These are phyloP conservation scores for Suhomyces xylopsoci DNA, from an alignment of 805 yeast genomes.

Conservation along the genomic window DNA sequence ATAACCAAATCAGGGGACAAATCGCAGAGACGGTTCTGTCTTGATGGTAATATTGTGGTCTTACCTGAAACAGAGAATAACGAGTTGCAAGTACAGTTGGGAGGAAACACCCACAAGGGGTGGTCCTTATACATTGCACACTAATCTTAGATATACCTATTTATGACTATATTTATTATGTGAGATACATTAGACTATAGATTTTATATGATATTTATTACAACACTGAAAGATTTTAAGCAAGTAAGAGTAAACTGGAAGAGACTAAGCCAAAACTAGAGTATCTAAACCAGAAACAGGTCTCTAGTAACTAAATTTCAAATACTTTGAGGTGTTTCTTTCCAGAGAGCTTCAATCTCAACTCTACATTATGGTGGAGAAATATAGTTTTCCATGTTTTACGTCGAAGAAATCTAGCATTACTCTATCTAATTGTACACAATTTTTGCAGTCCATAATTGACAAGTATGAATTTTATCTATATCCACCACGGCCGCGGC, in stretches of 20 bases:
- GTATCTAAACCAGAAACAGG: too few species aligned
- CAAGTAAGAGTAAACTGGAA: too few species aligned
- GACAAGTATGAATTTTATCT: not conserved
- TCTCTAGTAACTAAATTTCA: too few species aligned
- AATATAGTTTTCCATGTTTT: not conserved
- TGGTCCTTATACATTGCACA: constrained; percentile 17
- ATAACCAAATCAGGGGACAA: constrained; percentile 10
- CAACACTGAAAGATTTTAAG: not conserved
- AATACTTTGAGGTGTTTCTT: too few species aligned
- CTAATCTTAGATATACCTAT: not conserved
- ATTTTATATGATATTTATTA: not conserved
- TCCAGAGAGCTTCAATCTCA: too few species aligned
- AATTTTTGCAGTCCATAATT: not conserved
- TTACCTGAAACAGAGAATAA: constrained; percentile 21
- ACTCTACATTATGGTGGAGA: too few species aligned
- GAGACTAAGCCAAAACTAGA: too few species aligned
- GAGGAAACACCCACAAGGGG: constrained; percentile 19
- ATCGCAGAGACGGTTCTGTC: constrained; percentile 52
- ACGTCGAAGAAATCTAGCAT: not conserved
- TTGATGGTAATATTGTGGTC: constrained; percentile 58
- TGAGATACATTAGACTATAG: not conserved
- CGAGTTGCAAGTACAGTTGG: constrained; percentile 12
- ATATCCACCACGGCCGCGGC: not conserved
- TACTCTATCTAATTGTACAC: not conserved
- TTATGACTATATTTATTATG: not conserved